These are phyloP conservation scores for Agaricales sp. DNA, from an alignment of 1,284 basidiomycete genomes.

Conservation along the genomic window DNA sequence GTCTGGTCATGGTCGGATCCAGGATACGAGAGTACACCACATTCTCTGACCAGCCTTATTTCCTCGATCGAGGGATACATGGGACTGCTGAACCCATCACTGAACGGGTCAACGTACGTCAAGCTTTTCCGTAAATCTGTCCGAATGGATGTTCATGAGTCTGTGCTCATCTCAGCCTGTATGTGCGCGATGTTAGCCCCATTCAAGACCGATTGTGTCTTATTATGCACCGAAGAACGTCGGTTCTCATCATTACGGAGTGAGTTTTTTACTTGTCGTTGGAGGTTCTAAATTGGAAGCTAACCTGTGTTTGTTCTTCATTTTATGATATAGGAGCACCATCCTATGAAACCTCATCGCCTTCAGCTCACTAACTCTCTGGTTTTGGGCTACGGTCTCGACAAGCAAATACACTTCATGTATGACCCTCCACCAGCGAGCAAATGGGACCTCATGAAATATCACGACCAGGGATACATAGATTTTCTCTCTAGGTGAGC, in stretches of 20 bases:
- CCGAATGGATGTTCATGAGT: constrained; percentile 1
- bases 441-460: constrained; percentile 80
- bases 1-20: neutral
- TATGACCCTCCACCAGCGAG: constrained; percentile 87
- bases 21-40: constrained; percentile 21
- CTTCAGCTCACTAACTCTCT: constrained; percentile 92
- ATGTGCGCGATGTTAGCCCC: constrained; percentile 59
- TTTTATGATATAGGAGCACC: constrained; percentile 59
- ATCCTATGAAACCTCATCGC: constrained; percentile 98
- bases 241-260: constrained; percentile 93
- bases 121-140: constrained; percentile 16
- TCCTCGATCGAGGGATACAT: constrained; percentile 57
- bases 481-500: constrained; percentile 84
- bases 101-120: constrained; percentile 54
- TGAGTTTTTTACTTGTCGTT: constrained; percentile 30
- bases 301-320: neutral
- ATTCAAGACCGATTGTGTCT: constrained; percentile 83
- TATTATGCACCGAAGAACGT: constrained; percentile 95
- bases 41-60: constrained; percentile 62
- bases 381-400: constrained; percentile 92
- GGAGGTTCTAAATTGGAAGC: neutral
- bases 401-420: constrained; percentile 90
- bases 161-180: constrained; percentile 8
- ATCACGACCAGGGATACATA: constrained; percentile 92
- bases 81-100: constrained; percentile 65